phyloP scores from a whole-genome alignment of 768 basidiomycete species.

The Auriscalpium microsporum region DNA sequence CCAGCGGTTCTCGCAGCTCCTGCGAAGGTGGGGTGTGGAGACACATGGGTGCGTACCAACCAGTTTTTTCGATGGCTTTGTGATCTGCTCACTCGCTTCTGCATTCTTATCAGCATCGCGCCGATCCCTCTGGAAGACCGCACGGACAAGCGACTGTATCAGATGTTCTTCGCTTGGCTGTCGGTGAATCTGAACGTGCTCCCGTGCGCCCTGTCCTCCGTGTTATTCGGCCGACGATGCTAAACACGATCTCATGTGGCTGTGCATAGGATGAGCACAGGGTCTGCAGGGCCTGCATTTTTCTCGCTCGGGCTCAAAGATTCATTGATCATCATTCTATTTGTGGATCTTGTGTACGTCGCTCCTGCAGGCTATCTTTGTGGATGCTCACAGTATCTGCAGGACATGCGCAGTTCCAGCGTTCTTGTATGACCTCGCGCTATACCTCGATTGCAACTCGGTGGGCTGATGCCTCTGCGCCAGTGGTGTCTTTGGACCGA shows the following conservation, averaged over 20 bases:
- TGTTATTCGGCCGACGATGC: background rate
- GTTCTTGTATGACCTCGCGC: conserved; percentile 25
- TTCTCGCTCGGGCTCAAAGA: conserved; percentile 39
- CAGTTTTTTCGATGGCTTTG: background rate
- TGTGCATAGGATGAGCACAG: conserved; percentile 36
- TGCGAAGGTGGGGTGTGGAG: conserved; percentile 31
- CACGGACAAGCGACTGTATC: conserved; percentile 49
- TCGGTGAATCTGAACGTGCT: conserved; percentile 62
- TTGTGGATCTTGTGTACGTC: conserved; percentile 38
- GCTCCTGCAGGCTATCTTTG: background rate
- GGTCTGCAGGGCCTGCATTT: conserved; percentile 41
- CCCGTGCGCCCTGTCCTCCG: conserved; percentile 26
- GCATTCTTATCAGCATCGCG: conserved; percentile 31
- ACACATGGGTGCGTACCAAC: conserved; percentile 29
- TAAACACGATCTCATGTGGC: background rate
- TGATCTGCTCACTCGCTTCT: background rate
- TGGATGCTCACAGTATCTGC: conserved; percentile 1
- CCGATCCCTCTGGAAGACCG: conserved; percentile 45
- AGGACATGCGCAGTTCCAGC: conserved; percentile 30
- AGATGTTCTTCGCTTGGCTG: conserved; percentile 68
- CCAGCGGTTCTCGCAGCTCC: conserved; percentile 19
- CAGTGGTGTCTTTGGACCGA: conserved; percentile 46
- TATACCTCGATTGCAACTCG: background rate
- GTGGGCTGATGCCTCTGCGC: background rate
- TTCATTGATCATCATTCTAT: conserved; percentile 31